Conservation (phyloP, 495 filamentous ascomycete species). For the Neurospora cerealis region DNA sequence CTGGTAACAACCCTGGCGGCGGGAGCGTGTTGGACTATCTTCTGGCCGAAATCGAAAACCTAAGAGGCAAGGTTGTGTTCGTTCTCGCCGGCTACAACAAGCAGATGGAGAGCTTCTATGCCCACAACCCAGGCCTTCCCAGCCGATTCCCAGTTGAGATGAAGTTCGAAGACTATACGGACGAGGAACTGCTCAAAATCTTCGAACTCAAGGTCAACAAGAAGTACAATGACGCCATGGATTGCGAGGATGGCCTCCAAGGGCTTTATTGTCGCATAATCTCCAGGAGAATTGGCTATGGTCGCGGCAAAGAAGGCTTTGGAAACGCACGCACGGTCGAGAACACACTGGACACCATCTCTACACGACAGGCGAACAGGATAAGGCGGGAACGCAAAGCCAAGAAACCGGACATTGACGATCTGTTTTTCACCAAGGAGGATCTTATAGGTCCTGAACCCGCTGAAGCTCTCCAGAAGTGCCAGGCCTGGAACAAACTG, state of each 20-base stretch:
- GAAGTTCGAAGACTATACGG: slow-evolving; percentile 59
- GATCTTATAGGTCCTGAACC: slow-evolving; percentile 63
- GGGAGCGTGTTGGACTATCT: slow-evolving; percentile 61
- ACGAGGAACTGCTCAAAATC: slow-evolving; percentile 51
- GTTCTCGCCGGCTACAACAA: slow-evolving; percentile 69
- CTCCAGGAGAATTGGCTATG: slow-evolving; percentile 47
- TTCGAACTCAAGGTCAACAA: slow-evolving; percentile 40
- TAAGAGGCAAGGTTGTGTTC: slow-evolving; percentile 64
- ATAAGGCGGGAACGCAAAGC: slow-evolving; percentile 27
- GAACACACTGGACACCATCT: slow-evolving; percentile 46
- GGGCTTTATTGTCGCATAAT: slow-evolving; percentile 62
- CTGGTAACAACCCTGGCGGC: slow-evolving; percentile 43
- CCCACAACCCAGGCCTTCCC: slow-evolving; percentile 63
- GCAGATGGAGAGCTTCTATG: slow-evolving; percentile 73
- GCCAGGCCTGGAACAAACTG: slow-evolving; percentile 49
- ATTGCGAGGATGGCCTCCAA: slow-evolving; percentile 44
- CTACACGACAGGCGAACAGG: slow-evolving; percentile 48
- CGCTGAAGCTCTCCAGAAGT: slow-evolving; percentile 35
- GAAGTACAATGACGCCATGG: slow-evolving; percentile 44
- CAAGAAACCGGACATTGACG: slow-evolving; percentile 25
- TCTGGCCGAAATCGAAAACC: slow-evolving; percentile 65
- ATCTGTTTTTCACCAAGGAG: slow-evolving; percentile 44
- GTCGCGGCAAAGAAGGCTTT: slow-evolving; percentile 57
- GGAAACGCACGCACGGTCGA: slow-evolving; percentile 63
- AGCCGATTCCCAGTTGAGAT: slow-evolving; percentile 61